Percentiles rank a stretch among this genome's conserved stretches.
These are phyloP conservation scores for Senna siamea DNA, from an alignment of 306 rosid species.

Conservation along the genomic window DNA sequence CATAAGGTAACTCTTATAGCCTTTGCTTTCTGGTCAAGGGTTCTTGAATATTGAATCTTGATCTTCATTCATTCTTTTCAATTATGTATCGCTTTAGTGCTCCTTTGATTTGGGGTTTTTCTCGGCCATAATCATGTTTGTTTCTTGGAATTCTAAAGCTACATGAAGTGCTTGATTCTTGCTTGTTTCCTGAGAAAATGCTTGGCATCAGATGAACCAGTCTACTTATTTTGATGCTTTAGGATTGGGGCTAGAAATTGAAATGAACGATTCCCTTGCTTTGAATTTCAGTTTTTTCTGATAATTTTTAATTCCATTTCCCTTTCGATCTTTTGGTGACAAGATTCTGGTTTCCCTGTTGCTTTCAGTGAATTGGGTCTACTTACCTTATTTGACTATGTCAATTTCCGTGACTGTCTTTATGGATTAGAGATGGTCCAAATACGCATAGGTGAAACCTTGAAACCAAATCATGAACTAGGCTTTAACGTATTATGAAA, in stretches of 20 bases:
- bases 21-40: constrained; percentile 16
- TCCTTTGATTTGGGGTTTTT: background rate
- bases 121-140: no score
- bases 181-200: background rate
- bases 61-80: constrained; percentile 2
- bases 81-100: background rate
- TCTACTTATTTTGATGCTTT: no score
- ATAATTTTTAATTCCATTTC: background rate
- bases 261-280: background rate
- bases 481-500: background rate
- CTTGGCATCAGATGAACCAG: background rate
- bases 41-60: background rate
- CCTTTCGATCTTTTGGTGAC: background rate
- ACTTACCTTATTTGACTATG: background rate
- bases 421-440: background rate
- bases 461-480: background rate
- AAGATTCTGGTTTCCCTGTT: background rate
- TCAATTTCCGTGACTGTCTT: background rate
- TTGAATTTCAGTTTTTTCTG: background rate
- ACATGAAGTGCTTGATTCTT: background rate
- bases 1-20: constrained; percentile 19
- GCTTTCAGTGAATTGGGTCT: constrained; percentile 20
- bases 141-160: constrained; percentile 15
- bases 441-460: background rate
- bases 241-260: no score